phyloP scores from a whole-genome alignment of 306 rosid species.

The Delonix regia region DNA sequence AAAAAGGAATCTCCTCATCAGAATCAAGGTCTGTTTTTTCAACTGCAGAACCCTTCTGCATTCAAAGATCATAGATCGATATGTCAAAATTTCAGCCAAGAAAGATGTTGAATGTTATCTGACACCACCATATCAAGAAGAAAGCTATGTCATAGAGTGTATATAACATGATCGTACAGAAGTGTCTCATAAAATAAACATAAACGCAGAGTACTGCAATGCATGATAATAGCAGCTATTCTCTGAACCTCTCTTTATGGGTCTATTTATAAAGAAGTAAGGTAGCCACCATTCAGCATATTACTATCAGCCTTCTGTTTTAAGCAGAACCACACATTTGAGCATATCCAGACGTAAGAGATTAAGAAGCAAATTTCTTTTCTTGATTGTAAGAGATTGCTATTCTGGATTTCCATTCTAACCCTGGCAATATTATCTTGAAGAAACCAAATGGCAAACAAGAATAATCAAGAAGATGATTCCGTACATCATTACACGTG shows the following conservation, averaged over 20 bases:
- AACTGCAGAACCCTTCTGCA: background rate
- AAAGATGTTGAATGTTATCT: background rate
- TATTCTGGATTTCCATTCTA: no score
- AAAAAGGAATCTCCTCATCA: background rate
- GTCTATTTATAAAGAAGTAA: no score
- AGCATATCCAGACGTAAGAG: no score
- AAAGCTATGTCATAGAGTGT: background rate
- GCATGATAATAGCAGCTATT: no score
- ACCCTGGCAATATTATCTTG: no score
- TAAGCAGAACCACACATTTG: background rate
- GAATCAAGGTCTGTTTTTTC: background rate
- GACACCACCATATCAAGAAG: background rate
- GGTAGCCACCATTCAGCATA: no score
- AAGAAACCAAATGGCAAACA: no score
- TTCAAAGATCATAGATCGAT: background rate
- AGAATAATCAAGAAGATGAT: no score
- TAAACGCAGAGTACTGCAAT: background rate
- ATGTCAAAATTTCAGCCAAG: background rate
- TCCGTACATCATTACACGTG: no score
- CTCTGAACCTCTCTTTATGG: no score
- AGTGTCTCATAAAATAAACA: background rate
- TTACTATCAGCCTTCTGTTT: background rate
- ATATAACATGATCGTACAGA: background rate
- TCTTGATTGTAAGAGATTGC: no score
- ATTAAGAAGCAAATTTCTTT: no score